A percentile compares a stretch with the other conserved stretches of the same genome.
phyloP scores from a whole-genome alignment of 164 flowering plant species.

The Magnolia changhungtana region DNA sequence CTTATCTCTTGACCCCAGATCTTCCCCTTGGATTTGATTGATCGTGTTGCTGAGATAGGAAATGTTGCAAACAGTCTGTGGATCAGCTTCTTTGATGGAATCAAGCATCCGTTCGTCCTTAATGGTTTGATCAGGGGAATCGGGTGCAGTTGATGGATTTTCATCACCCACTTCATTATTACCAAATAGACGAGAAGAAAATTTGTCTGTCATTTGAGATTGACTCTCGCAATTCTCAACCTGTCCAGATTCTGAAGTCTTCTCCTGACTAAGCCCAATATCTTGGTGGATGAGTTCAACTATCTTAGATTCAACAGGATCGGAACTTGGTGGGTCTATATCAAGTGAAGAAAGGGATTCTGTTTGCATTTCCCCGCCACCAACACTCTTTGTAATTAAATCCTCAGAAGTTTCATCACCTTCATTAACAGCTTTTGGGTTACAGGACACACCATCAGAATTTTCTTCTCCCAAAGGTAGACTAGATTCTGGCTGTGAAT shows the following conservation, averaged over 20 bases:
- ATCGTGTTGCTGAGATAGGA: constrained; percentile 19
- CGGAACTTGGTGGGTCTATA: constrained; percentile 4
- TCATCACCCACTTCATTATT: constrained; percentile 11
- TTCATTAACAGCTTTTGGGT: constrained; percentile 7
- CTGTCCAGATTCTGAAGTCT: constrained; percentile 9
- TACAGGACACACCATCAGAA: background rate
- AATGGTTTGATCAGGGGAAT: constrained; percentile 12
- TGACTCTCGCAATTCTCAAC: constrained; percentile 14
- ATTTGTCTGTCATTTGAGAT: constrained; percentile 2
- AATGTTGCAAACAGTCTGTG: constrained; percentile 6
- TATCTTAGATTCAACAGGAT: constrained; percentile 19
- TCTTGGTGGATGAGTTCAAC: constrained; percentile 25
- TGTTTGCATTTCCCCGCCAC: background rate
- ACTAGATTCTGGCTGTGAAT: constrained; percentile 6
- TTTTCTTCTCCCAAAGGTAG: constrained; percentile 8
- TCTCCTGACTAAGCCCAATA: constrained; percentile 8
- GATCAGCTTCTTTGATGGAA: constrained; percentile 21
- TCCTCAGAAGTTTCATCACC: constrained; percentile 14
- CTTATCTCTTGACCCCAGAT: constrained; percentile 16
- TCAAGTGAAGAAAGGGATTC: constrained; percentile 9
- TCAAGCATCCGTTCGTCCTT: constrained; percentile 11
- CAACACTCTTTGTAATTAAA: constrained; percentile 13
- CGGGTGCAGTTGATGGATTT: constrained; percentile 7
- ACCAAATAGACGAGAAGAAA: constrained; percentile 5
- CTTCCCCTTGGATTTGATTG: constrained; percentile 23